Conservation (phyloP, 2,329 filamentous ascomycete genomes). For the Zasmidium angulare region DNA sequence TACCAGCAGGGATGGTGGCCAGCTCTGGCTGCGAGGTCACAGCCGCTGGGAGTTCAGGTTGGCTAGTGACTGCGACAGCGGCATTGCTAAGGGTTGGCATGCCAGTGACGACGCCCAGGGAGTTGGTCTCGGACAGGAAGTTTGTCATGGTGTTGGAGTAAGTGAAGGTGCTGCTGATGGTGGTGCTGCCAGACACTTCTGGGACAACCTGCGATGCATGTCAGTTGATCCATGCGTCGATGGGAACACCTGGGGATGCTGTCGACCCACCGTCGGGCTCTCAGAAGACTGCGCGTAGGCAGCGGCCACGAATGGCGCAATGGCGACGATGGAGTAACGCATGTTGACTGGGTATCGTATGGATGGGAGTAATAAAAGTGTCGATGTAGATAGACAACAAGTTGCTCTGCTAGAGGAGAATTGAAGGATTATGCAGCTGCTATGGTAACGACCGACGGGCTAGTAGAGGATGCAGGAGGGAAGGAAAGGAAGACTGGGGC, state of each 20-base stretch:
- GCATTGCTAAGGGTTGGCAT: slow-evolving; percentile 35
- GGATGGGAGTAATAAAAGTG: neutral
- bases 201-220: slow-evolving; percentile 11
- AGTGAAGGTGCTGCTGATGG: slow-evolving; percentile 24
- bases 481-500: neutral
- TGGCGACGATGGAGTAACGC: slow-evolving; percentile 45
- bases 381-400: neutral
- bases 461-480: neutral
- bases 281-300: slow-evolving; percentile 39
- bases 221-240: slow-evolving; percentile 9
- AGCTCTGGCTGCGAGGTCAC: slow-evolving; percentile 17
- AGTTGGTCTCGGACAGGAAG: slow-evolving; percentile 51
- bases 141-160: slow-evolving; percentile 46
- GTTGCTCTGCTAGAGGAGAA: neutral
- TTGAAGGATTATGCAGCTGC: neutral
- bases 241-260: neutral
- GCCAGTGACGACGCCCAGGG: slow-evolving; percentile 51
- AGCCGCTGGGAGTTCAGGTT: slow-evolving; percentile 31
- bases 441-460: neutral
- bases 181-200: slow-evolving; percentile 15
- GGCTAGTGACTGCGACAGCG: slow-evolving; percentile 30
- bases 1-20: slow-evolving; percentile 5
- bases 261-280: slow-evolving; percentile 11
- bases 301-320: slow-evolving; percentile 44
- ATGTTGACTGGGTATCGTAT: slow-evolving; percentile 5